A percentile compares a stretch with the other conserved stretches of the same genome.
Evolutionary conservation across 257 asterid genomes (phyloP).

Genomic region (Parsonsia alboflavescens): DNA sequence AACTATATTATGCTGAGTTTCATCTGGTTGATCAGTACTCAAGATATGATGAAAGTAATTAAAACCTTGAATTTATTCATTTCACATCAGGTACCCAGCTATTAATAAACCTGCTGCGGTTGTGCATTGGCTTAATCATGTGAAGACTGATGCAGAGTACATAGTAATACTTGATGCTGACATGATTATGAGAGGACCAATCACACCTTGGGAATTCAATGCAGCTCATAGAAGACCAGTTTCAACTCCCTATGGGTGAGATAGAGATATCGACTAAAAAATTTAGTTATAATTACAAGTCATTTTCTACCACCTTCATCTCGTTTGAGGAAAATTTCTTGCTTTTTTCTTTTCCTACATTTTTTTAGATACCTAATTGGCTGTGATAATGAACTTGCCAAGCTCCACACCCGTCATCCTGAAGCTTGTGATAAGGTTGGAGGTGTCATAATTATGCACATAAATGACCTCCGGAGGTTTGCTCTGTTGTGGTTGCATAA

Average conservation of each 20-base stretch:
- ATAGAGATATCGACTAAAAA: background rate
- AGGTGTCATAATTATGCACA: constrained; percentile 90
- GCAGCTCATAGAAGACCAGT: constrained; percentile 79
- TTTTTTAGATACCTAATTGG: constrained; percentile 79
- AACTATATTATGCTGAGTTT: background rate
- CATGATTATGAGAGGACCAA: constrained; percentile 92
- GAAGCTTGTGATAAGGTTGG: constrained; percentile 91
- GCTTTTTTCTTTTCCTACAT: background rate
- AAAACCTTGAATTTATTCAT: constrained; percentile 16
- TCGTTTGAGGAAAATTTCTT: background rate
- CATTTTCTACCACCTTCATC: background rate
- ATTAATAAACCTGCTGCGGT: constrained; percentile 97
- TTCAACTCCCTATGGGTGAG: constrained; percentile 95
- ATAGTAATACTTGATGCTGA: constrained; percentile 86
- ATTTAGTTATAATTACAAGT: background rate
- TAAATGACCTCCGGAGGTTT: constrained; percentile 65
- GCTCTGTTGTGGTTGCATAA: constrained; percentile 89
- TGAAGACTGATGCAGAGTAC: constrained; percentile 83
- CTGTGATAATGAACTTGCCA: constrained; percentile 90
- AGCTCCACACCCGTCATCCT: constrained; percentile 83
- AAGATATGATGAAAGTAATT: background rate
- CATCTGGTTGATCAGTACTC: constrained; percentile 1
- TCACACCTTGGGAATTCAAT: constrained; percentile 94
- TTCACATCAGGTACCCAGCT: constrained; percentile 79
- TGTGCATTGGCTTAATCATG: constrained; percentile 93